Base-by-base conservation (phyloP, 345 rosid species). In the Lepidium aucheri region DNA sequence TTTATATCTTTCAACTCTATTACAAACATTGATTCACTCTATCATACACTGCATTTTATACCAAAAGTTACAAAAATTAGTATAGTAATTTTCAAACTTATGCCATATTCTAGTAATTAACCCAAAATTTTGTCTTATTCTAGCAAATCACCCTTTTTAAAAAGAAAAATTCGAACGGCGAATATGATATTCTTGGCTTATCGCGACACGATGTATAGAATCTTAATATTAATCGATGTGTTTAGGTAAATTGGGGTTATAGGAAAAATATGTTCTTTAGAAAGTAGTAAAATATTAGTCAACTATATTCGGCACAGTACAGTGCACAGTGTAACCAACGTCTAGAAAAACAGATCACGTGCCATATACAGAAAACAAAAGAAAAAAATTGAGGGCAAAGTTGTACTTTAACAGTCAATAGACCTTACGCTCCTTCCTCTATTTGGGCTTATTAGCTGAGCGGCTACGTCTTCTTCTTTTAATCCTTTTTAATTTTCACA, bases 301-400 rank as follows among this genome's bases (percentile, higher is more conserved):
- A 71, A 71, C 43, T 16, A 39, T 53, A 10, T 43, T 10, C 3
- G 43, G 41, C 51, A 9, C 41, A 15, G 14, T 26, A 4, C 30
- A 26, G 8, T 39, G 12, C 36, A 38, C 75, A 70, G 28, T 63
- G 42, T 63, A 63, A 63, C 69, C 75, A 63, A 71, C 69, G 64
- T 54, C 75, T 47, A 32, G 5, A 59, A 73, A 64, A 72, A 6
- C n/a, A 60, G 32, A 17, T 59, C 68, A 70, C 75, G 75, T 70
- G 69, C 60, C 61, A 1, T 43, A 11, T 52, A 42, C 56, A 53
- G n/a, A n/a, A n/a, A n/a, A n/a, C n/a, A n/a, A n/a, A 4, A 24
- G 3, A 24, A 3, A 26, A 20, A 73, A 72, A 20, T 22, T n/a
- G 26, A 58, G 83, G 76, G n/a, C 5, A 75, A 68, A 70, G 32